Evolutionary conservation across 768 basidiomycete genomes (phyloP).

Genomic region (Termitomyces sp.): DNA sequence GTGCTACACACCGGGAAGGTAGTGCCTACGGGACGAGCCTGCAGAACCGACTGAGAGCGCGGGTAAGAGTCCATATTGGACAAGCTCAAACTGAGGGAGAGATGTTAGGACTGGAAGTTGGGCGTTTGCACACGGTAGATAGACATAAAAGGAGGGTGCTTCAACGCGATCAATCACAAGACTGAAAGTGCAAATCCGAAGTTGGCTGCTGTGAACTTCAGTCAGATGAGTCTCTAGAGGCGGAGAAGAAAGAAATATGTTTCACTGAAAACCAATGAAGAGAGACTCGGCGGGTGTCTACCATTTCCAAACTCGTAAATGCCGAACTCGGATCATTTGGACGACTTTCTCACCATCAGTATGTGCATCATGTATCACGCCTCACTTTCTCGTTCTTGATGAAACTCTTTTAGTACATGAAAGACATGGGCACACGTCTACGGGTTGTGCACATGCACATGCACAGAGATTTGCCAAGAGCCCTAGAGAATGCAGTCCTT

Average conservation of each 20-base stretch:
- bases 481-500: too few relatives aligned
- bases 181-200: not conserved
- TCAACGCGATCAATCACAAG: constrained; percentile 5
- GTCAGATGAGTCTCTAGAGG: not conserved
- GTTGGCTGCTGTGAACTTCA: not conserved
- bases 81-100: not conserved
- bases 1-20: constrained; percentile 16
- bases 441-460: too few relatives aligned
- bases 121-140: not conserved
- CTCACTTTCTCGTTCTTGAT: too few relatives aligned
- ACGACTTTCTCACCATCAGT: too few relatives aligned
- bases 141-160: constrained; percentile 1
- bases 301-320: not conserved
- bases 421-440: too few relatives aligned
- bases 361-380: too few relatives aligned
- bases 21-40: constrained; percentile 11
- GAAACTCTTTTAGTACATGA: too few relatives aligned
- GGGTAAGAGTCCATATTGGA: constrained; percentile 17
- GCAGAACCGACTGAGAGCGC: constrained; percentile 18
- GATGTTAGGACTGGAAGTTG: not conserved
- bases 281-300: not conserved
- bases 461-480: too few relatives aligned
- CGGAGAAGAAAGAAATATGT: not conserved
- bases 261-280: not conserved
- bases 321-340: not conserved